Evolutionary conservation across 2,329 filamentous ascomycete genomes (phyloP).

Genomic region (Ascochyta pisi): DNA sequence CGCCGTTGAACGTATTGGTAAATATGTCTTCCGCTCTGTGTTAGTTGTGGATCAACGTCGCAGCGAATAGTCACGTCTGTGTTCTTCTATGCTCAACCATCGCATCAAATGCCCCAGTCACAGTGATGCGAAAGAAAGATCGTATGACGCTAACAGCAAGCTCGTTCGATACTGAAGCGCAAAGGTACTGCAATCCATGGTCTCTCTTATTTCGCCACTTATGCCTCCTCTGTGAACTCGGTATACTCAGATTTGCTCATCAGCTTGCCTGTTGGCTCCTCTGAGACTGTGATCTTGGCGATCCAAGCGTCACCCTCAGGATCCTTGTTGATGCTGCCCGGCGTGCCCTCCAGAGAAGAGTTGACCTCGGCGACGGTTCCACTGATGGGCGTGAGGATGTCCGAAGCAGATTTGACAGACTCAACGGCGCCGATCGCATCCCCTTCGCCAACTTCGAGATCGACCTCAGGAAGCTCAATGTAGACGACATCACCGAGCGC

Average conservation of each 20-base stretch:
- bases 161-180: neutral
- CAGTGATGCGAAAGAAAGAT: no score
- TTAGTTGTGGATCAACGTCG: no score
- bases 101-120: no score
- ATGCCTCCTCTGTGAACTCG: constrained; percentile 67
- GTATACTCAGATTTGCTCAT: constrained; percentile 83
- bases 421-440: constrained; percentile 94
- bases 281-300: constrained; percentile 80
- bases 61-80: no score
- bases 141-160: neutral
- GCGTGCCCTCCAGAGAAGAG: constrained; percentile 78
- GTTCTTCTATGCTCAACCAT: no score
- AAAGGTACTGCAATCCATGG: neutral
- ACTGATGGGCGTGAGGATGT: constrained; percentile 87
- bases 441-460: constrained; percentile 72
- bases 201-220: neutral
- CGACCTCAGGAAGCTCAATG: constrained; percentile 84
- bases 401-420: constrained; percentile 97
- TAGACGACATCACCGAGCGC: constrained; percentile 96
- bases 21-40: no score
- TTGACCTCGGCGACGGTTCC: constrained; percentile 82
- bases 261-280: constrained; percentile 66
- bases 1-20: no score
- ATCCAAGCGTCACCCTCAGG: constrained; percentile 95
- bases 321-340: constrained; percentile 84